Evolutionary conservation across 1,284 basidiomycete species (phyloP).

Genomic region (Melampsora larici-populina): DNA sequence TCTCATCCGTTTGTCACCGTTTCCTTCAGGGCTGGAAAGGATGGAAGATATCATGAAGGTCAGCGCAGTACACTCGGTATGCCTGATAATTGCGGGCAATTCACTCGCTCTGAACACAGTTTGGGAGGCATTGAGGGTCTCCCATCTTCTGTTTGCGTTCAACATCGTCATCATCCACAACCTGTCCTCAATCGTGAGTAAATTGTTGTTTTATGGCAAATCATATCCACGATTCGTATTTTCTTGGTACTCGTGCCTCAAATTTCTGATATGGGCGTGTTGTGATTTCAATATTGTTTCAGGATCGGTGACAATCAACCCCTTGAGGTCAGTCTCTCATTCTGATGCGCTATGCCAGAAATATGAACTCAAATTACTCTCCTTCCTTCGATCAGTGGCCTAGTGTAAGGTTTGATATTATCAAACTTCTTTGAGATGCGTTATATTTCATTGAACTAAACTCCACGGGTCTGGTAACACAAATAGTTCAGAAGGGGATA

Average conservation of each 20-base stretch:
- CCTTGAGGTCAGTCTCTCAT: slow-evolving; percentile 13
- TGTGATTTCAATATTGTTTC: no score
- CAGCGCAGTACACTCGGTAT: neutral
- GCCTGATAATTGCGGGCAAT: neutral
- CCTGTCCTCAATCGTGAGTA: slow-evolving; percentile 24
- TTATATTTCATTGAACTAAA: neutral
- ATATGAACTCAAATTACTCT: neutral
- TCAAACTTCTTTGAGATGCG: neutral
- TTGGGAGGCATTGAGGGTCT: slow-evolving; percentile 17
- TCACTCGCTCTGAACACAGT: slow-evolving; percentile 16
- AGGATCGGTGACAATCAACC: slow-evolving; percentile 31
- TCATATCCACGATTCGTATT: no score
- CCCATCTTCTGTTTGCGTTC: neutral
- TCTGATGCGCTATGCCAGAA: neutral
- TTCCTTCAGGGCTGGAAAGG: slow-evolving; percentile 17
- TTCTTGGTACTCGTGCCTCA: neutral
- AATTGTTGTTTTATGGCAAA: neutral
- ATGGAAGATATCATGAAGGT: slow-evolving; percentile 36
- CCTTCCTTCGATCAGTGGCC: slow-evolving; percentile 4
- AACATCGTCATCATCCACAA: slow-evolving; percentile 7
- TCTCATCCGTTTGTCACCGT: slow-evolving; percentile 10
- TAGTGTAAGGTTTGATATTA: slow-evolving; percentile 28
- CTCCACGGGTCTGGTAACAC: neutral
- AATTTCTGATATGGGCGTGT: neutral
- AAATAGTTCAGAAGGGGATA: slow-evolving; percentile 10